phyloP scores from a whole-genome alignment of 2,329 filamentous ascomycete genomes.

The Claviceps arundinis region DNA sequence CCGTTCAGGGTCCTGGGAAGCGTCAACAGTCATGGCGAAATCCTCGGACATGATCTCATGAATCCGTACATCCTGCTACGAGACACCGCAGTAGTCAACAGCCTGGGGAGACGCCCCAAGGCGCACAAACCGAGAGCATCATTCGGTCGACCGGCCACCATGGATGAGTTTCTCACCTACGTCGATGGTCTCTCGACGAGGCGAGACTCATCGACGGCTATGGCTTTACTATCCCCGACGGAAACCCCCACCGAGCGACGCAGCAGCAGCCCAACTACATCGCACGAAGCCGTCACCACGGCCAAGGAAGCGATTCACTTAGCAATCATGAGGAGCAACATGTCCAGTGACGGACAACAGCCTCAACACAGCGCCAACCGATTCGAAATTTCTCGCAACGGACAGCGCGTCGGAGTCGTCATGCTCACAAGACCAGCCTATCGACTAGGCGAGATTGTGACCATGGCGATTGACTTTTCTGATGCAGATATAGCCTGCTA shows the following conservation, averaged over 20 bases:
- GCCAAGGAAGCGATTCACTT: slow-evolving; percentile 83
- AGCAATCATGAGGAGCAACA: slow-evolving; percentile 73
- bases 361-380: slow-evolving; percentile 59
- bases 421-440: slow-evolving; percentile 82
- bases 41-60: slow-evolving; percentile 89
- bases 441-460: slow-evolving; percentile 76
- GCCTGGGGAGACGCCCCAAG: slow-evolving; percentile 16
- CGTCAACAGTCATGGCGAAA: slow-evolving; percentile 77
- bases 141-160: slow-evolving; percentile 23
- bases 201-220: slow-evolving; percentile 37
- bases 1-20: slow-evolving; percentile 89
- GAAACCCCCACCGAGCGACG: slow-evolving; percentile 42
- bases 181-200: slow-evolving; percentile 60
- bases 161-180: slow-evolving; percentile 61
- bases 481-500: slow-evolving; percentile 71
- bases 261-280: slow-evolving; percentile 23
- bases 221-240: slow-evolving; percentile 60
- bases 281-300: slow-evolving; percentile 42
- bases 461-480: slow-evolving; percentile 71
- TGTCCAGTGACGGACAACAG: slow-evolving; percentile 48
- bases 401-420: slow-evolving; percentile 80
- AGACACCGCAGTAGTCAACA: slow-evolving; percentile 61
- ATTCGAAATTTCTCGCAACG: slow-evolving; percentile 88
- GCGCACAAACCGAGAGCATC: slow-evolving; percentile 15
- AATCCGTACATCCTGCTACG: slow-evolving; percentile 80